Conservation (phyloP, 1,284 basidiomycete species). For the Fistulina hepatica region DNA sequence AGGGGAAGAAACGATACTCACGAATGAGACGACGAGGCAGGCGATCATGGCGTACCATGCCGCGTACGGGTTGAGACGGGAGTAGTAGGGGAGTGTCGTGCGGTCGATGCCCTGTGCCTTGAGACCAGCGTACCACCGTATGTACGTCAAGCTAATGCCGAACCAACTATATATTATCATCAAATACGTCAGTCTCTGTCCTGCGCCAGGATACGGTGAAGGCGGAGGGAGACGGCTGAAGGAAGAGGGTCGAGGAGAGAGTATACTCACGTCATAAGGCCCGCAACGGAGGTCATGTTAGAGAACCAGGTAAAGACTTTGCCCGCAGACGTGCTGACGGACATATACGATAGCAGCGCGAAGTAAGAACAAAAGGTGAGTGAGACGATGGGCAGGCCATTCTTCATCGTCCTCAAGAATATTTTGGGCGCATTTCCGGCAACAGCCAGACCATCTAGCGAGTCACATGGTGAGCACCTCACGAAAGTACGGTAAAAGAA, state of each 20-base stretch:
- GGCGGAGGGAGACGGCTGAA: too few relatives aligned
- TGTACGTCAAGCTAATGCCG: too few relatives aligned
- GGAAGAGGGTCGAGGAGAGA: conserved; percentile 68
- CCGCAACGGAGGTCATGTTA: conserved; percentile 57
- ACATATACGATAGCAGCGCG: conserved; percentile 65
- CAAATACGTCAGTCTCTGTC: too few relatives aligned
- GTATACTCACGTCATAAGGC: conserved; percentile 77
- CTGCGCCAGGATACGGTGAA: too few relatives aligned
- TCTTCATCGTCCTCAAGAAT: conserved; percentile 56
- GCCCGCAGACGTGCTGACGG: conserved; percentile 35
- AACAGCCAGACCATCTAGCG: conserved; percentile 61
- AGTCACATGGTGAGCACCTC: neutral
- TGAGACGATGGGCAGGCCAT: conserved; percentile 69
- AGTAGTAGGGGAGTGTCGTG: conserved; percentile 51
- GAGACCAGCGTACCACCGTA: conserved; percentile 69
- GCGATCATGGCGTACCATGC: conserved; percentile 53
- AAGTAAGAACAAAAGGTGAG: conserved; percentile 63
- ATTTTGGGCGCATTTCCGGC: conserved; percentile 69
- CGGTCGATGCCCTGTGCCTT: conserved; percentile 68
- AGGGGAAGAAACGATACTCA: conserved; percentile 28
- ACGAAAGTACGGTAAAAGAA: conserved; percentile 10
- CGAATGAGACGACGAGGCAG: conserved; percentile 55
- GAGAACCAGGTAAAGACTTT: conserved; percentile 65
- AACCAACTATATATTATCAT: too few relatives aligned
- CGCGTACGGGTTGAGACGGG: conserved; percentile 56